Evolutionary conservation across 1,284 basidiomycete species (phyloP).

Genomic region (Rhodotorula sp.): DNA sequence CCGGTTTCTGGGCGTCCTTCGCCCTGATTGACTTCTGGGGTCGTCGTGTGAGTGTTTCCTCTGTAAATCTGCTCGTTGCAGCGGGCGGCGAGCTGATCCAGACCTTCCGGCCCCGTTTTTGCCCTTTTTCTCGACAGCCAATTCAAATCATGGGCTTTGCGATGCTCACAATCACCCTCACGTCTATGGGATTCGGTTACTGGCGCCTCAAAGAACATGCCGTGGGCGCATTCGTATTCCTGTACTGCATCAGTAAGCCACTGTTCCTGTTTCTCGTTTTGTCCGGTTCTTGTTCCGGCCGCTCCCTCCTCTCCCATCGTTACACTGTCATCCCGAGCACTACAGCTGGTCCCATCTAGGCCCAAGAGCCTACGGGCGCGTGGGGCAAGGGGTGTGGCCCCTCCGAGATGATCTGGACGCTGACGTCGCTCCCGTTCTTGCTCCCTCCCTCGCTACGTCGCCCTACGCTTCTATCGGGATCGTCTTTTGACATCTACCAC

Average conservation of each 20-base stretch:
- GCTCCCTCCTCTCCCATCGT: no score
- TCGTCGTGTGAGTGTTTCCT: neutral
- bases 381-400: no score
- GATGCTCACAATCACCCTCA: conserved; percentile 65
- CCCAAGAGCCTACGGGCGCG: no score
- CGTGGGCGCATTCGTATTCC: conserved; percentile 65
- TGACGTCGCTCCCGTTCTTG: no score
- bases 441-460: conserved; percentile 17
- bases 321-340: no score
- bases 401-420: no score
- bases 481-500: no score
- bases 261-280: conserved; percentile 5
- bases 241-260: conserved; percentile 66
- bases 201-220: conserved; percentile 62
- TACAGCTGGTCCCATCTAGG: no score
- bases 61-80: neutral
- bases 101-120: neutral
- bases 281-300: no score
- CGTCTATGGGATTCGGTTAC: conserved; percentile 51
- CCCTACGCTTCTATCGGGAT: no score
- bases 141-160: conserved; percentile 56
- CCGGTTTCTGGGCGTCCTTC: conserved; percentile 72
- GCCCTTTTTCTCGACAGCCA: conserved; percentile 57
- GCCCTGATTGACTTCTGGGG: conserved; percentile 69
- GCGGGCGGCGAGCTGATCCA: conserved; percentile 6